These are phyloP conservation scores for Seiridium unicorne DNA, from an alignment of 2,329 filamentous ascomycete species.

Conservation along the genomic window DNA sequence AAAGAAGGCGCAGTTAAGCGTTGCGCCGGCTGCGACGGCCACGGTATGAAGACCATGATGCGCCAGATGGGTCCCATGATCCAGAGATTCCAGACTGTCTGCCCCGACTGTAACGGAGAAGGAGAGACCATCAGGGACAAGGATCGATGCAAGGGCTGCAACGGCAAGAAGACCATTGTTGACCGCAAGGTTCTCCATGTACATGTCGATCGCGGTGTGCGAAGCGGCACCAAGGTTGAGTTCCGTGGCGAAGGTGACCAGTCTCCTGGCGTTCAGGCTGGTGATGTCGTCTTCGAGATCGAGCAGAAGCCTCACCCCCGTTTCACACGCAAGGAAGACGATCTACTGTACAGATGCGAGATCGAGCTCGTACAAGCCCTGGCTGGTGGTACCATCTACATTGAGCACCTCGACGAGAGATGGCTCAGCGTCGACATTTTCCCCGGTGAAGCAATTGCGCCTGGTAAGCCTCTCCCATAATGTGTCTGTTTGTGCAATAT, in stretches of 20 bases:
- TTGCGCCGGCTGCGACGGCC: conserved; percentile 86
- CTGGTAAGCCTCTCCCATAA: conserved; percentile 59
- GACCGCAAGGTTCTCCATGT: conserved; percentile 98
- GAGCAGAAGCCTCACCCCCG: conserved; percentile 97
- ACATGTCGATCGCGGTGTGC: conserved; percentile 92
- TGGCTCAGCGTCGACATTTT: conserved; percentile 93
- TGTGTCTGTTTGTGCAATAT: not conserved
- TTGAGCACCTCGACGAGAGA: conserved; percentile 96
- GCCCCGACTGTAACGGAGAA: conserved; percentile 96
- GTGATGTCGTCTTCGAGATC: conserved; percentile 97
- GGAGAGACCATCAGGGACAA: conserved; percentile 96
- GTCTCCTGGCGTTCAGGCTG: conserved; percentile 85
- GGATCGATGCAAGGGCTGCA: conserved; percentile 95
- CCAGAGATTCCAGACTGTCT: conserved; percentile 98
- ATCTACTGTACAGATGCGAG: conserved; percentile 91
- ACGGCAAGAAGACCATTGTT: conserved; percentile 95
- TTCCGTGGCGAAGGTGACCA: conserved; percentile 98
- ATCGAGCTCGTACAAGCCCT: conserved; percentile 95
- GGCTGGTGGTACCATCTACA: conserved; percentile 83
- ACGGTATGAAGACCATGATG: conserved; percentile 99
- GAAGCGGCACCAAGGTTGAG: conserved; percentile 92
- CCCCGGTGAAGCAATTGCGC: conserved; percentile 91
- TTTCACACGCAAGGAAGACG: conserved; percentile 95
- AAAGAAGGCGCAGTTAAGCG: conserved; percentile 98
- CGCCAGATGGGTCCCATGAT: conserved; percentile 99